phyloP scores from a whole-genome alignment of 768 basidiomycete genomes.

The Auriscalpium orientale region DNA sequence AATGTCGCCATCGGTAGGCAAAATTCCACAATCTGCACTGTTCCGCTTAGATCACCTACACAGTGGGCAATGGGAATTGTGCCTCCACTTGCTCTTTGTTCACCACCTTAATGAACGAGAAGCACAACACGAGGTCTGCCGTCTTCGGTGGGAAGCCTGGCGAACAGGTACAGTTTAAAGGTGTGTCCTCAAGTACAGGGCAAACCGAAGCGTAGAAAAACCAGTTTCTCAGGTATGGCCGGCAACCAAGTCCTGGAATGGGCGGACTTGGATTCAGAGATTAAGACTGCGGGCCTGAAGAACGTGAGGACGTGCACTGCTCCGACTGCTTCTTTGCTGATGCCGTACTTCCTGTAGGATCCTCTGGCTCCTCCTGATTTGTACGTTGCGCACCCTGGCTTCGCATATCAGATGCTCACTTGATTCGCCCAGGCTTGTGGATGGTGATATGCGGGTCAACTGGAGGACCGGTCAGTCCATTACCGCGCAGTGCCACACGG shows the following conservation, averaged over 20 bases:
- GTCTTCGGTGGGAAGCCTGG: conserved; percentile 46
- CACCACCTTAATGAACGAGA: conserved; percentile 46
- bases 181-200: conserved; percentile 3
- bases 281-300: conserved; percentile 26
- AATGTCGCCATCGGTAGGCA: conserved; percentile 8
- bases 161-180: conserved; percentile 40
- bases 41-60: background rate
- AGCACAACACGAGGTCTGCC: conserved; percentile 38
- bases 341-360: conserved; percentile 16
- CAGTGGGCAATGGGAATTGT: conserved; percentile 24
- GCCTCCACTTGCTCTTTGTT: conserved; percentile 54
- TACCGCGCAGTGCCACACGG: no score
- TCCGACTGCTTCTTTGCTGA: background rate
- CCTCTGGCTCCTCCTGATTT: conserved; percentile 31
- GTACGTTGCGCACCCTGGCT: conserved; percentile 17
- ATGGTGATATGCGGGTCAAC: conserved; percentile 36
- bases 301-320: conserved; percentile 15
- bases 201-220: conserved; percentile 31
- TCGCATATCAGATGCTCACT: background rate
- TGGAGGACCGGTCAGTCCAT: conserved; percentile 24
- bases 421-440: conserved; percentile 19
- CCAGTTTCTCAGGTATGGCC: conserved; percentile 38
- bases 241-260: conserved; percentile 27
- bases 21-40: background rate
- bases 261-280: conserved; percentile 23